These are phyloP conservation scores for Ascochyta rabiei DNA, from an alignment of 2,329 filamentous ascomycete genomes.

Conservation along the genomic window DNA sequence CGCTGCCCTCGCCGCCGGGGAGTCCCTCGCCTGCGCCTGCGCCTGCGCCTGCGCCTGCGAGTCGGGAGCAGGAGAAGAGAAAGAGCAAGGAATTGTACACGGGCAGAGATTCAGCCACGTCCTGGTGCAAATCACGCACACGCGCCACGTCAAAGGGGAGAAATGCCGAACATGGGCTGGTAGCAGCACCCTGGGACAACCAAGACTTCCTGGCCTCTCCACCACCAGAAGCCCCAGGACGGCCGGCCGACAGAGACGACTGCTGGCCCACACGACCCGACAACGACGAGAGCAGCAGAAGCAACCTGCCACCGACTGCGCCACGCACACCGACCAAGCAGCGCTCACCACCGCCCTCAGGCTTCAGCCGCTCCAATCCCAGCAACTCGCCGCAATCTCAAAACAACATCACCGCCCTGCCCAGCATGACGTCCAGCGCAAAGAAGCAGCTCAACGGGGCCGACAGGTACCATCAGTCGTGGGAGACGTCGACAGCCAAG, in stretches of 20 bases:
- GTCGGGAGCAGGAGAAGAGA: slow-evolving; percentile 12
- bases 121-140: slow-evolving; percentile 7
- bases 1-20: slow-evolving; percentile 1
- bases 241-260: neutral
- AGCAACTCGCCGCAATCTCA: slow-evolving; percentile 22
- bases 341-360: slow-evolving; percentile 17
- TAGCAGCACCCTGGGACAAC: slow-evolving; percentile 28
- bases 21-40: slow-evolving; percentile 22
- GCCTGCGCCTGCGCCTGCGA: neutral
- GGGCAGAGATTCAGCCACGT: slow-evolving; percentile 7
- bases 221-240: slow-evolving; percentile 21
- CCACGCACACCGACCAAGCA: slow-evolving; percentile 14
- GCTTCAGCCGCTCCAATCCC: slow-evolving; percentile 8
- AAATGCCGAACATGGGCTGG: slow-evolving; percentile 20
- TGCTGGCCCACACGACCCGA: slow-evolving; percentile 1
- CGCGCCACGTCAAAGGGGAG: slow-evolving; percentile 16
- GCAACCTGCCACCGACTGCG: slow-evolving; percentile 1
- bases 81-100: slow-evolving; percentile 18
- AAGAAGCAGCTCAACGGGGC: slow-evolving; percentile 13
- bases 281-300: neutral
- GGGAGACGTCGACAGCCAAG: slow-evolving; percentile 17
- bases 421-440: slow-evolving; percentile 22
- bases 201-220: slow-evolving; percentile 30
- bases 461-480: slow-evolving; percentile 17
- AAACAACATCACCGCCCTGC: slow-evolving; percentile 38